These are phyloP conservation scores for Ophiobolus disseminans DNA, from an alignment of 2,329 filamentous ascomycete genomes.

Conservation along the genomic window DNA sequence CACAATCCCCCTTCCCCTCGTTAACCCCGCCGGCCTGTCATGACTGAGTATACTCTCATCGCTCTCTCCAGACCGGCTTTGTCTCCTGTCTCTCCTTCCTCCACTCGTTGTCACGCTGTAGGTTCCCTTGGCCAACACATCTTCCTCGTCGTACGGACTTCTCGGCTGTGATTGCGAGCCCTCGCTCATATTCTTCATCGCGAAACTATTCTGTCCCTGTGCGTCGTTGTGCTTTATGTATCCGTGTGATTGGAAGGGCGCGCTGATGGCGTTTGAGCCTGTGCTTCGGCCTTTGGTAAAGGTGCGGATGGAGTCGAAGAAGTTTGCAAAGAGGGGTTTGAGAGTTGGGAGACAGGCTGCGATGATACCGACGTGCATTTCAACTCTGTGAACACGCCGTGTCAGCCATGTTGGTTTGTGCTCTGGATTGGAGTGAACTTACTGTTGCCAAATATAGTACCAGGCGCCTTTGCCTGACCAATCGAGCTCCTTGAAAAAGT, in stretches of 20 bases:
- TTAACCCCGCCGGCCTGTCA: constrained; percentile 6
- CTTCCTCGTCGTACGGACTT: constrained; percentile 20
- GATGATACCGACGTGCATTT: constrained; percentile 42
- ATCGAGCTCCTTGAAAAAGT: constrained; percentile 37
- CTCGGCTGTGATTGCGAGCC: constrained; percentile 6
- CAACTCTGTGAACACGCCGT: no score
- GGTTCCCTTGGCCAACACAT: constrained; percentile 16
- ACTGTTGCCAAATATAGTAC: constrained; percentile 40
- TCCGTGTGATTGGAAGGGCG: constrained; percentile 25
- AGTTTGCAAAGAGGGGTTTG: constrained; percentile 35
- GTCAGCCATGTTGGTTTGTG: constrained; percentile 30
- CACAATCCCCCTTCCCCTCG: constrained; percentile 21
- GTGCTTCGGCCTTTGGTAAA: constrained; percentile 20
- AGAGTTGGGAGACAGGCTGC: constrained; percentile 39
- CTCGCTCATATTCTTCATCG: constrained; percentile 21
- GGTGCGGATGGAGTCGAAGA: constrained; percentile 31
- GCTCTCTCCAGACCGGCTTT: constrained; percentile 10
- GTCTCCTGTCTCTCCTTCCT: constrained; percentile 6
- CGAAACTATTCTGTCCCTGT: constrained; percentile 6
- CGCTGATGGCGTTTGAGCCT: constrained; percentile 15
- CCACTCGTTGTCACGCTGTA: constrained; percentile 13
- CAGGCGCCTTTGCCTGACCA: constrained; percentile 33
- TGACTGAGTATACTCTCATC: constrained; percentile 21
- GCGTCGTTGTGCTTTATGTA: constrained; percentile 22
- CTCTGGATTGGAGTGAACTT: not conserved